Conservation (phyloP, 108 stramenopile species). For the Seminavis robusta region DNA sequence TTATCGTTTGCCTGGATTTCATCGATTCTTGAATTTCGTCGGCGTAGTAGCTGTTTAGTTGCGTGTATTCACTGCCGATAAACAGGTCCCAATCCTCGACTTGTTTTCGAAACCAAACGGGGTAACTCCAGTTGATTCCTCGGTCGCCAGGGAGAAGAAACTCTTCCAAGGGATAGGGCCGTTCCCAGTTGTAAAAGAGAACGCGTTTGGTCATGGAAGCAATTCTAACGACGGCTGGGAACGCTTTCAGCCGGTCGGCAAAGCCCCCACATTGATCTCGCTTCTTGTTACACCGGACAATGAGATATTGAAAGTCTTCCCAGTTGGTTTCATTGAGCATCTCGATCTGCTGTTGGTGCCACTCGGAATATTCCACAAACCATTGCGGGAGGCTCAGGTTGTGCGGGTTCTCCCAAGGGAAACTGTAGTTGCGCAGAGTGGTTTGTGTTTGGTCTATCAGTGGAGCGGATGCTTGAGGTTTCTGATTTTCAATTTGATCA, state of each 20-base stretch:
- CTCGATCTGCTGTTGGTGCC: conserved; percentile 27
- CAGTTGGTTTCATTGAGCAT: conserved; percentile 2
- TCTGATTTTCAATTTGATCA: too few relatives aligned
- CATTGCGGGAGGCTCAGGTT: conserved; percentile 27
- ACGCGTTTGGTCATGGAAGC: conserved; percentile 30
- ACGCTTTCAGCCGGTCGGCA: conserved; percentile 34
- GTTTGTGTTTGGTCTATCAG: too few relatives aligned
- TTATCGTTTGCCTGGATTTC: too few relatives aligned
- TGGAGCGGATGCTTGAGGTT: too few relatives aligned
- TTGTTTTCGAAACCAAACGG: too few relatives aligned
- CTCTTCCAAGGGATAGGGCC: conserved; percentile 37
- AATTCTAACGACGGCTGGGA: conserved; percentile 22
- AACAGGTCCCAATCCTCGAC: too few relatives aligned
- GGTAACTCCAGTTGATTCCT: conserved; percentile 42
- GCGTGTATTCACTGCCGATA: too few relatives aligned
- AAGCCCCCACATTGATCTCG: conserved; percentile 34
- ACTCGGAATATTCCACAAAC: conserved; percentile 35
- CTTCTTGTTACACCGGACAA: conserved; percentile 19
- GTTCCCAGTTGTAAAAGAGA: conserved; percentile 39
- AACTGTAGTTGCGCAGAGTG: too few relatives aligned
- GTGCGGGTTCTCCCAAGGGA: too few relatives aligned
- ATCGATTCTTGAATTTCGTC: too few relatives aligned
- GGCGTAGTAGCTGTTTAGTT: too few relatives aligned
- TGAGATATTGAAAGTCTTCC: conserved; percentile 12
- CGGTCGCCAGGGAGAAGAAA: conserved; percentile 32